These are phyloP conservation scores for Mrakia blollopis DNA, from an alignment of 768 basidiomycete species.

Conservation along the genomic window DNA sequence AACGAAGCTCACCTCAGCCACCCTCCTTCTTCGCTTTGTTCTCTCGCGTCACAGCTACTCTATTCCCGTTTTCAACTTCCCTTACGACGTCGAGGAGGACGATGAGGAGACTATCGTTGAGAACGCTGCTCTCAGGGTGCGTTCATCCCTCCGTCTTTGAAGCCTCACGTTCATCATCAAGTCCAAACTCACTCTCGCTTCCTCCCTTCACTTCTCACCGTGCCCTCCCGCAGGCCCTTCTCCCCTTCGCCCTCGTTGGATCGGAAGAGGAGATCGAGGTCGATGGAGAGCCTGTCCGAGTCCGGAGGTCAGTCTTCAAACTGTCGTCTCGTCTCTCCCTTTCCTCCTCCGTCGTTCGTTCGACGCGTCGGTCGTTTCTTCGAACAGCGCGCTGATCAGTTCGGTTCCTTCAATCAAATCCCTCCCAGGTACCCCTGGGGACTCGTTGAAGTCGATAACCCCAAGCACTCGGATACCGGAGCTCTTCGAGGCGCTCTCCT, in stretches of 20 bases:
- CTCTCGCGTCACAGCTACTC: constrained; percentile 7
- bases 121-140: constrained; percentile 87
- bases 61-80: constrained; percentile 99
- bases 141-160: constrained; percentile 33
- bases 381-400: background rate
- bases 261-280: constrained; percentile 95
- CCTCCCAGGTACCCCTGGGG: constrained; percentile 84
- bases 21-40: background rate
- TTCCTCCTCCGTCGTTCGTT: background rate
- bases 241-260: constrained; percentile 96
- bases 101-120: constrained; percentile 98
- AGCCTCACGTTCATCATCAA: constrained; percentile 26
- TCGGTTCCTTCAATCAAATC: background rate
- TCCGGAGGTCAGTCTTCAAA: constrained; percentile 50
- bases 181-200: background rate
- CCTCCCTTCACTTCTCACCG: background rate
- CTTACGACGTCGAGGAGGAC: constrained; percentile 90
- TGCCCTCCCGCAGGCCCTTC: constrained; percentile 57
- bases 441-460: constrained; percentile 96
- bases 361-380: background rate
- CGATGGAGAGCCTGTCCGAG: constrained; percentile 83
- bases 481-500: constrained; percentile 84
- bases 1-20: background rate
- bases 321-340: too few species aligned
- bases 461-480: constrained; percentile 99